These are phyloP conservation scores for Uronychia binucleata DNA, from an alignment of 73 alveolate species.

Conservation along the genomic window DNA sequence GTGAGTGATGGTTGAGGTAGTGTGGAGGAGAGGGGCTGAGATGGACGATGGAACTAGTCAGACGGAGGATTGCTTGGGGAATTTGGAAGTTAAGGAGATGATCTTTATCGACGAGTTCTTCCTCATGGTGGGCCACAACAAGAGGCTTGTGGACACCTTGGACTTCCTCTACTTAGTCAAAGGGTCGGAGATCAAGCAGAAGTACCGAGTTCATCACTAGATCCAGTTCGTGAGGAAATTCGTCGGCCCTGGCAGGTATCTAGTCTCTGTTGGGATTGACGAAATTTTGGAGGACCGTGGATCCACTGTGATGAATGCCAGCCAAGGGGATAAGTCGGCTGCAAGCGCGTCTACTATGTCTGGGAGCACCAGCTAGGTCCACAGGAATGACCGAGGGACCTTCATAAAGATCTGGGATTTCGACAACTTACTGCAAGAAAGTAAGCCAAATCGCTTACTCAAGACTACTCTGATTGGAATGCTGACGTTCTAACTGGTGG, in stretches of 20 bases:
- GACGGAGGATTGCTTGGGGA: slow-evolving; percentile 29
- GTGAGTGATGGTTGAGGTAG: no score
- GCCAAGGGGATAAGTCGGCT: not conserved
- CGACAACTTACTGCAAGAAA: slow-evolving; percentile 38
- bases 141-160: not conserved
- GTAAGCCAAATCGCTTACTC: not conserved
- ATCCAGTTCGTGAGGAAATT: slow-evolving; percentile 30
- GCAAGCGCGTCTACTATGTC: not conserved
- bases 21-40: not conserved
- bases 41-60: not conserved
- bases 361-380: no score
- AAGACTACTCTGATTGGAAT: slow-evolving; percentile 7
- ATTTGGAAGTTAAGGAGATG: slow-evolving; percentile 34
- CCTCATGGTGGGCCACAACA: slow-evolving; percentile 44
- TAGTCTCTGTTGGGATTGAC: slow-evolving; percentile 24
- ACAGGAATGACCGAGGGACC: not conserved
- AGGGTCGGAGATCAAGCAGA: slow-evolving; percentile 34
- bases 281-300: slow-evolving; percentile 24
- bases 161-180: slow-evolving; percentile 48
- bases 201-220: slow-evolving; percentile 39
- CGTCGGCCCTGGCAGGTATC: slow-evolving; percentile 21
- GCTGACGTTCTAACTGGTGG: slow-evolving; percentile 50
- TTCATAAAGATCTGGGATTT: slow-evolving; percentile 61
- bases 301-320: not conserved
- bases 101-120: slow-evolving; percentile 58